A percentile compares a stretch with the other conserved stretches of the same genome.
Evolutionary conservation across 1,139 yeast genomes (phyloP).

Genomic region (Nakaseomyces nivariensis): DNA sequence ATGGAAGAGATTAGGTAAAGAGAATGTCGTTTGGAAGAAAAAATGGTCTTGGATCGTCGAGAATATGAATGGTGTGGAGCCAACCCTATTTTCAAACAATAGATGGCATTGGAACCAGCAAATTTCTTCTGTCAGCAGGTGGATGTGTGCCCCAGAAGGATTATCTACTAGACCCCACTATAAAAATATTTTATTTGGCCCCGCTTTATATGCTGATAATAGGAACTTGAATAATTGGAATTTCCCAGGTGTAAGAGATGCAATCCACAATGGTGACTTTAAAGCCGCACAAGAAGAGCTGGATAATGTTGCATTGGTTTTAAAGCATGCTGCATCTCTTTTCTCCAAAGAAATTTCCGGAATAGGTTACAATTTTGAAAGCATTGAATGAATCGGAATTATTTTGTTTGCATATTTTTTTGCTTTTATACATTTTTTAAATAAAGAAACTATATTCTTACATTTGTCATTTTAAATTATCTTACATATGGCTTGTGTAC

Average conservation of each 20-base stretch:
- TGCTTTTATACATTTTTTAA: not conserved
- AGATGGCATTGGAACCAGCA: slow-evolving; percentile 77
- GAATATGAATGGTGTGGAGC: slow-evolving; percentile 41
- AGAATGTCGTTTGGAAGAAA: slow-evolving; percentile 30
- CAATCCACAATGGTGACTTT: slow-evolving; percentile 36
- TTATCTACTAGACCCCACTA: slow-evolving; percentile 54
- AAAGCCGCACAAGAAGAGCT: slow-evolving; percentile 49
- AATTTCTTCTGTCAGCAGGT: slow-evolving; percentile 47
- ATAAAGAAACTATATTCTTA: not conserved
- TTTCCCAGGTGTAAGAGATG: slow-evolving; percentile 70
- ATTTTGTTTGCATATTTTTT: not conserved
- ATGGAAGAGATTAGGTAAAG: slow-evolving; percentile 34
- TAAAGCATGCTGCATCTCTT: slow-evolving; percentile 28
- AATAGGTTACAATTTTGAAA: slow-evolving; percentile 9
- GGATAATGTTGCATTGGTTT: slow-evolving; percentile 35
- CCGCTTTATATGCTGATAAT: slow-evolving; percentile 44
- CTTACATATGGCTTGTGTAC: not conserved
- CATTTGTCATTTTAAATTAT: not conserved
- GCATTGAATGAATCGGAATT: not conserved
- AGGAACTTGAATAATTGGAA: slow-evolving; percentile 48
- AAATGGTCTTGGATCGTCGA: slow-evolving; percentile 25
- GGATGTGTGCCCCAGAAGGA: slow-evolving; percentile 41
- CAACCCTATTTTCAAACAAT: slow-evolving; percentile 56
- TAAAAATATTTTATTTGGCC: slow-evolving; percentile 61
- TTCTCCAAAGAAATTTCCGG: slow-evolving; percentile 25